Conservation (phyloP, 106 monocot genomes). For the Gastrodia elata region DNA sequence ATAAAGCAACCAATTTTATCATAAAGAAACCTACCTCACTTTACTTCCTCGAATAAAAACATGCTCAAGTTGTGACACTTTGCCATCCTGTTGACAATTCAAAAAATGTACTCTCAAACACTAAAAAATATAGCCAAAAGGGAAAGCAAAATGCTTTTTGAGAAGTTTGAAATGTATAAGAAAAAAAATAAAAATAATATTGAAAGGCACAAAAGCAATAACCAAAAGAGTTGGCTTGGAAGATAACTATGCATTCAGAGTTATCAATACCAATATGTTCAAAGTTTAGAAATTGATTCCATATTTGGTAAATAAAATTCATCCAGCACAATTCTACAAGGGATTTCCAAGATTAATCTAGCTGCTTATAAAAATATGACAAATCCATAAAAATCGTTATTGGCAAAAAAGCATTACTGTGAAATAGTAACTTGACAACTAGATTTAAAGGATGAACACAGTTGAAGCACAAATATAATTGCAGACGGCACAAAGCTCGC, state of each 20-base stretch:
- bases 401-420: background rate
- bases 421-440: background rate
- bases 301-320: background rate
- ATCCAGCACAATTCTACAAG: background rate
- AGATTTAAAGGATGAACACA: background rate
- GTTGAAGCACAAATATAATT: no score
- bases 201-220: background rate
- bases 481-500: no score
- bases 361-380: background rate
- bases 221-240: background rate
- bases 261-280: background rate
- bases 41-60: constrained; percentile 57
- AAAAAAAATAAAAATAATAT: background rate
- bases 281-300: background rate
- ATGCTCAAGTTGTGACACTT: constrained; percentile 51
- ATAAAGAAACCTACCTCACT: constrained; percentile 26
- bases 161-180: constrained; percentile 1
- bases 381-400: background rate
- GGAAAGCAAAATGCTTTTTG: background rate
- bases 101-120: background rate
- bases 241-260: background rate
- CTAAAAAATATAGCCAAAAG: background rate
- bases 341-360: background rate
- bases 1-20: background rate
- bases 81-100: constrained; percentile 24